Evolutionary conservation across 164 flowering plant genomes (phyloP), one percentile per base, ranked within the genome.

Genomic region (Tetrastigma voinierianum): DNA sequence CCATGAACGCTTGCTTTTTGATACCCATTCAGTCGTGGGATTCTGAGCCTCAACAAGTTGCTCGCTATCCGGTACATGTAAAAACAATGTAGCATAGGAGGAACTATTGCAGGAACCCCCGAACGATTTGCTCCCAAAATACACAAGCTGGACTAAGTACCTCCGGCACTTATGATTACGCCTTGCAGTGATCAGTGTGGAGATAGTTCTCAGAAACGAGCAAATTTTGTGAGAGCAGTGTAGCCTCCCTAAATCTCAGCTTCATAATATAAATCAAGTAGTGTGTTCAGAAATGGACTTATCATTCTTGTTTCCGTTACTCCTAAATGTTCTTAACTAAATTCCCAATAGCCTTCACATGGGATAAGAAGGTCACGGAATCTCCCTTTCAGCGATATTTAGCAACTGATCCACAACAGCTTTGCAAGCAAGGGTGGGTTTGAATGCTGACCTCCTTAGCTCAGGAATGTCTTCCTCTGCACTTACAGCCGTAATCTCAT

Each of bases 291-390:
- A 59, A 85, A 66, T 1, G 89, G 89, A 12, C 59, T 57, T n/a
- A 85, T 85, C 77, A 85, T 77, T 58, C 85, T 67, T 2, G 85
- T 81, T 75, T 85, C 89, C 0, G 89, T 81, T 9, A 87, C 86
- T 18, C n/a, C 78, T 51, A 44, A 85, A 85, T 43, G 89, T 85
- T 58, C 87, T 77, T 2, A n/a, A 87, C 89, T 53, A 85, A 57
- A 57, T 79, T 81, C 62, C 89, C 89, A 61, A 85, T 70, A 4
- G 89, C 73, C 56, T 71, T 83, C 32, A 84, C 86, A 82, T 0
- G 88, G 86, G 4, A 84, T 60, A 1, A 84, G 82, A 2, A 84
- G 75, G 8, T 80, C 75, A n/a, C n/a, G 0, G 82, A 49, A 51
- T 80, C 82, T 1, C 86, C 9, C 66, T 67, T 21, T 81, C 82